Base-by-base conservation (phyloP, 495 filamentous ascomycete species). In the Penicillium pulvis region DNA sequence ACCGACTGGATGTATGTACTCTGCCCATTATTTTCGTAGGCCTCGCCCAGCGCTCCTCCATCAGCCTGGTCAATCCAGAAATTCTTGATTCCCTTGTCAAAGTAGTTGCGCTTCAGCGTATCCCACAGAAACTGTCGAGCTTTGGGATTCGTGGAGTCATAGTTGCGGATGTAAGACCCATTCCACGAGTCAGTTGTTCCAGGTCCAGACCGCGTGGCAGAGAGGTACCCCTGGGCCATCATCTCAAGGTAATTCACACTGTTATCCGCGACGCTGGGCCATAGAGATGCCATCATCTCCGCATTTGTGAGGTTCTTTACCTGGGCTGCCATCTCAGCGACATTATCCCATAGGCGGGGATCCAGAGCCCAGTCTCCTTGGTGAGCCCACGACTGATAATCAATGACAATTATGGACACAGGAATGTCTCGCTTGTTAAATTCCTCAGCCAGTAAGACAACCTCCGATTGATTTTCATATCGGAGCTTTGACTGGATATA, bases 61-160 rank as follows among this genome's bases (percentile, higher is more conserved):
- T 73, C 68, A 6, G 68, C 71, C 53, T 73, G 66, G 43, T 73
- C 71, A 49, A 73, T 68, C 71, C 71, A 73, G 57, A 68, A 69
- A 39, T 66, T 66, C 39, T 64, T 63, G 17, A 69, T 67, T 10
- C 66, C 66, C n/a, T 69, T 66, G 35, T 69, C 63, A 31, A 51
- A 69, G 36, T 69, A 69, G 42, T 69, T 64, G n/a, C n/a, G 33
- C 23, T 69, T 69, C 17, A 66, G 11, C 1, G 61, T 69, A 3
- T 64, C 47, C 66, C 66, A 69, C 12, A 69, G 14, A 20, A 64
- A 69, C 0, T 50, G 48, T 2, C 66, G 63, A 8, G 66, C 64
- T 2, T 42, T 30, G 4, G 66, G 64, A 41, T 73, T 71, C 0
- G 68, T 73, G 2, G 71, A 58, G 49, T 73, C 71, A 46, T 69